These are phyloP conservation scores for Penicillium cinerascens DNA, from an alignment of 495 filamentous ascomycete species.

Conservation along the genomic window DNA sequence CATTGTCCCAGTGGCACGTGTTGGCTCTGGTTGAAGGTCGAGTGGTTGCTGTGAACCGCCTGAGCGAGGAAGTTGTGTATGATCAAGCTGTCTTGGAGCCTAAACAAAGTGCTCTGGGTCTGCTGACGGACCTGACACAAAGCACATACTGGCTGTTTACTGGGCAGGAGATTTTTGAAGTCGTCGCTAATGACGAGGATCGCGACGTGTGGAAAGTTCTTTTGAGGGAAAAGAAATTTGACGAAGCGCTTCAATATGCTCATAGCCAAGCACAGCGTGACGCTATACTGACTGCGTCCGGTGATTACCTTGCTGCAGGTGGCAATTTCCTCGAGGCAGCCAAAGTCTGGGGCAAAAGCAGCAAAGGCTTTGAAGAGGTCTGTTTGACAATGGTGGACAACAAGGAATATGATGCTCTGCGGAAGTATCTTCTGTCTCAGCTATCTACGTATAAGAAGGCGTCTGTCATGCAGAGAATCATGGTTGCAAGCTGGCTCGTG, in stretches of 20 bases:
- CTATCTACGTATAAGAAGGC: constrained; percentile 77
- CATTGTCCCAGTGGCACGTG: constrained; percentile 89
- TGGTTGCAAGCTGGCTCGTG: constrained; percentile 93
- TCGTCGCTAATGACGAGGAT: constrained; percentile 85
- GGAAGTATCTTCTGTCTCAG: constrained; percentile 86
- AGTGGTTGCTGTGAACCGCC: constrained; percentile 76
- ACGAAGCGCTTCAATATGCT: constrained; percentile 80
- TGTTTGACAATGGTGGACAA: constrained; percentile 86
- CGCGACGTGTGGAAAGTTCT: constrained; percentile 93
- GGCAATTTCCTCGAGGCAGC: constrained; percentile 83
- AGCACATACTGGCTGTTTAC: constrained; percentile 98
- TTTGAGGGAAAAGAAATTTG: constrained; percentile 78
- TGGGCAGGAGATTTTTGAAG: constrained; percentile 82
- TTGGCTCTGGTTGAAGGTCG: constrained; percentile 78
- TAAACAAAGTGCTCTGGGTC: constrained; percentile 70
- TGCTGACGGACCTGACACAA: constrained; percentile 84
- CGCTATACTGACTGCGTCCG: constrained; percentile 82
- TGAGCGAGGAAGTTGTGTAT: constrained; percentile 79
- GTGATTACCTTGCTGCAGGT: constrained; percentile 78
- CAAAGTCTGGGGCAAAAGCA: constrained; percentile 86
- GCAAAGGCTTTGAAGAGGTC: constrained; percentile 94
- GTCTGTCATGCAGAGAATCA: constrained; percentile 83
- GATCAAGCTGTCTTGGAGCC: constrained; percentile 82
- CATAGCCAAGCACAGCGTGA: constrained; percentile 71
- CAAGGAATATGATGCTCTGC: constrained; percentile 83